phyloP scores from a whole-genome alignment of 106 monocot species.

The Dioscorea alata region DNA sequence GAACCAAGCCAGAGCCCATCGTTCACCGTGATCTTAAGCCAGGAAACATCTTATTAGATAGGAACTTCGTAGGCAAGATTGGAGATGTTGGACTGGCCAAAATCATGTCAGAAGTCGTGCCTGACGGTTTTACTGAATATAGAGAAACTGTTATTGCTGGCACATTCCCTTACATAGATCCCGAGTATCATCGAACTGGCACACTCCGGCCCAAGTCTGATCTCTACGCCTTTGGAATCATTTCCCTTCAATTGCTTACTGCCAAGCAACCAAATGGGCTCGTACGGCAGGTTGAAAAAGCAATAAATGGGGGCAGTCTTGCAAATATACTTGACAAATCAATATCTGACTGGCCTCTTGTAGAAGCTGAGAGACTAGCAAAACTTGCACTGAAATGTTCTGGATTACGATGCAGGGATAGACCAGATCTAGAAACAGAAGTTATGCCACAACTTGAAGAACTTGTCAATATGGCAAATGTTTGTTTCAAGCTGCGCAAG shows the following conservation, averaged over 20 bases:
- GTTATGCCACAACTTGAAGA: slow-evolving; percentile 65
- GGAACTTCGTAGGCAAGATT: slow-evolving; percentile 64
- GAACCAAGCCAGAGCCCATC: slow-evolving; percentile 71
- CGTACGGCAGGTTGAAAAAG: slow-evolving; percentile 36
- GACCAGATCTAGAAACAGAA: slow-evolving; percentile 71
- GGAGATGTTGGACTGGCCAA: slow-evolving; percentile 85
- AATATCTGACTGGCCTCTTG: slow-evolving; percentile 55
- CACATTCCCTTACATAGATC: slow-evolving; percentile 79
- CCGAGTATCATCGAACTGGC: slow-evolving; percentile 87
- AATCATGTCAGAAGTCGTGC: slow-evolving; percentile 57
- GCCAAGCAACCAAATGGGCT: slow-evolving; percentile 51
- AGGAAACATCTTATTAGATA: slow-evolving; percentile 75
- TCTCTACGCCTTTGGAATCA: slow-evolving; percentile 74
- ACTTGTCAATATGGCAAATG: slow-evolving; percentile 31
- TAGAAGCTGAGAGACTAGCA: slow-evolving; percentile 55
- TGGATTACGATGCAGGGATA: slow-evolving; percentile 66
- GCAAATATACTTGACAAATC: slow-evolving; percentile 56
- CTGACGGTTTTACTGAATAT: slow-evolving; percentile 77
- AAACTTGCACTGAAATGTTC: slow-evolving; percentile 61
- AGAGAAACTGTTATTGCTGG: slow-evolving; percentile 73
- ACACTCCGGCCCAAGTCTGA: slow-evolving; percentile 84
- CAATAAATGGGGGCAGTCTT: slow-evolving; percentile 41
- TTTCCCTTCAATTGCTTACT: slow-evolving; percentile 62
- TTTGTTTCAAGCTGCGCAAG: slow-evolving; percentile 19
- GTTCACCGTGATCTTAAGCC: slow-evolving; percentile 94